These are phyloP conservation scores for Strobilomyces dryophilus DNA, from an alignment of 768 basidiomycete genomes.

Conservation along the genomic window DNA sequence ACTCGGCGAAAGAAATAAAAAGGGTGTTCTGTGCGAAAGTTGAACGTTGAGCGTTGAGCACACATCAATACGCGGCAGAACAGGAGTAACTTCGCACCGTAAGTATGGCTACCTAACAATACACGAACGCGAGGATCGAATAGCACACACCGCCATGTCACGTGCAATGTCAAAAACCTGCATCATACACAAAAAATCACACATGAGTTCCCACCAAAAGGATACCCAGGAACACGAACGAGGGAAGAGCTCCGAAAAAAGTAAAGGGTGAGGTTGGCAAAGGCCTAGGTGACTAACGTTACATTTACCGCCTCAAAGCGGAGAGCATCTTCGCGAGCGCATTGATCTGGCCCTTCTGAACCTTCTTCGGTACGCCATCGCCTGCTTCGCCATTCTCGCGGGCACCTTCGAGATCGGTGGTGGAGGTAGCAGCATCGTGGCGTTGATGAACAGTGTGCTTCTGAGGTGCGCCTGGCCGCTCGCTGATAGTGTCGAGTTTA, in stretches of 20 bases:
- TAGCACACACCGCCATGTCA: conserved; percentile 23
- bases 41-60: conserved; percentile 12
- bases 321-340: conserved; percentile 90
- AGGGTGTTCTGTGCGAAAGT: conserved; percentile 9
- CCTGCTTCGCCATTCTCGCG: conserved; percentile 19
- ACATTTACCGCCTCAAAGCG: conserved; percentile 59
- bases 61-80: conserved; percentile 17
- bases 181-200: conserved; percentile 17
- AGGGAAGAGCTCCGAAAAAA: background rate
- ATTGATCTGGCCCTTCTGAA: conserved; percentile 87
- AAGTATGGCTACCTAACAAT: conserved; percentile 52
- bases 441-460: conserved; percentile 48
- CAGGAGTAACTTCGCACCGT: conserved; percentile 35
- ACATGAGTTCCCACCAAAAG: conserved; percentile 21
- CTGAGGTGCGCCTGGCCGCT: conserved; percentile 48
- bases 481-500: conserved; percentile 70
- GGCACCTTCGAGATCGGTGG: conserved; percentile 56
- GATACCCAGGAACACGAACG: conserved; percentile 4
- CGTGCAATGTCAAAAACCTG: conserved; percentile 30
- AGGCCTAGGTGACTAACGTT: conserved; percentile 25
- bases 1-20: conserved; percentile 13
- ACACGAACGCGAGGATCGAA: conserved; percentile 39
- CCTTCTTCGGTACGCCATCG: conserved; percentile 61
- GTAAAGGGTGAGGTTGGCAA: conserved; percentile 1
- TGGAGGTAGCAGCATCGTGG: conserved; percentile 67